Percentiles rank a stretch among this genome's conserved stretches.
Conservation (phyloP, 2,329 filamentous ascomycete species). For the Hypoxylon sp. region DNA sequence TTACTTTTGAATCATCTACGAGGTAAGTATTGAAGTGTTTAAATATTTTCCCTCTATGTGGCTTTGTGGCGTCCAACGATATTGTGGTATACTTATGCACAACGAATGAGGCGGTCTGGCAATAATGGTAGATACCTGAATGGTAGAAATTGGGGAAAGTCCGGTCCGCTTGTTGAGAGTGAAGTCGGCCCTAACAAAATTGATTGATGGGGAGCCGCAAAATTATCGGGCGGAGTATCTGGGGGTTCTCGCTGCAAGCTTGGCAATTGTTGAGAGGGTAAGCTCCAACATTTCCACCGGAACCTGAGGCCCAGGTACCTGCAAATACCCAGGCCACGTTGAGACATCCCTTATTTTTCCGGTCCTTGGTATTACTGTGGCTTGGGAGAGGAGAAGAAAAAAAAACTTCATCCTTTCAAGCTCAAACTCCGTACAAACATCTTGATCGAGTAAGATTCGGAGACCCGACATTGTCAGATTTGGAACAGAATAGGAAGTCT, state of each 20-base stretch:
- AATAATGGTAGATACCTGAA: conserved; percentile 1
- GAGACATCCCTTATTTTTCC: conserved; percentile 20
- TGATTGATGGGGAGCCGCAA: conserved; percentile 42
- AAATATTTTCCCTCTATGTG: neutral
- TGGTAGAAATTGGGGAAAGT: conserved; percentile 48
- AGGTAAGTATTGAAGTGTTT: neutral
- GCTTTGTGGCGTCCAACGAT: conserved; percentile 1
- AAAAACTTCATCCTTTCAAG: conserved; percentile 7
- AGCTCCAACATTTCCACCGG: conserved; percentile 37
- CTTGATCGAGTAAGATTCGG: conserved; percentile 8
- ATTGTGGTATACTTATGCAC: neutral
- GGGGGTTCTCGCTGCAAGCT: conserved; percentile 28
- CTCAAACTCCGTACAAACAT: conserved; percentile 21
- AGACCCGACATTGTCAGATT: conserved; percentile 9
- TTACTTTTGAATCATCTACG: neutral
- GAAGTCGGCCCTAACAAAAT: conserved; percentile 25
- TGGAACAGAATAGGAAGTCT: conserved; percentile 18
- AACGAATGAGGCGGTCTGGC: conserved; percentile 1
- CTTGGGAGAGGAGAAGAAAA: conserved; percentile 4
- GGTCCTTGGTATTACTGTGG: conserved; percentile 15
- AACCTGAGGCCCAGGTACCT: conserved; percentile 7
- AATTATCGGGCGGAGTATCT: conserved; percentile 40
- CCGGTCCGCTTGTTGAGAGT: conserved; percentile 49
- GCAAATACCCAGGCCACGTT: conserved; percentile 3
- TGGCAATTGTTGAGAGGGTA: conserved; percentile 46